These are phyloP conservation scores for Hemerocallis citrina DNA, from an alignment of 106 monocot genomes.

Conservation along the genomic window DNA sequence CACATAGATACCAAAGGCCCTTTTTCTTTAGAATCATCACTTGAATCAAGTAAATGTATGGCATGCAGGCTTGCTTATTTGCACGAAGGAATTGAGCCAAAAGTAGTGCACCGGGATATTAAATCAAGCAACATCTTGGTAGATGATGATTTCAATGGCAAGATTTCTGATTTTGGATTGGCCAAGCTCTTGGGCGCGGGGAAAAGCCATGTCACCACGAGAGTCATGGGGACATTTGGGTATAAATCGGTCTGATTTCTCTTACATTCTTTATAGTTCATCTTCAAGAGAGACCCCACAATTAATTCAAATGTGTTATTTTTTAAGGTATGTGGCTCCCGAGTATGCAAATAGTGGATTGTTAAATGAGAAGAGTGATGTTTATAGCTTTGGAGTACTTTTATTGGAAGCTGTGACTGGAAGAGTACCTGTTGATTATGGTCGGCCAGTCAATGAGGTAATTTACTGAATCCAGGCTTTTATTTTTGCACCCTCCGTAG, in stretches of 20 bases:
- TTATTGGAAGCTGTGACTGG: conserved; percentile 20
- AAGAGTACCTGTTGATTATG: conserved; percentile 23
- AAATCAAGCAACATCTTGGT: conserved; percentile 96
- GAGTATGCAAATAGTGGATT: conserved; percentile 28
- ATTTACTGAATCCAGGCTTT: background rate
- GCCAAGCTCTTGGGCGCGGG: conserved; percentile 85
- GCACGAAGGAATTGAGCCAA: conserved; percentile 96
- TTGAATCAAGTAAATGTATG: background rate
- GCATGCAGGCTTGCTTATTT: conserved; percentile 79
- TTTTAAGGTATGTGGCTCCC: conserved; percentile 28
- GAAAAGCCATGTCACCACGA: conserved; percentile 79
- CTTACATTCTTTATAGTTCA: background rate
- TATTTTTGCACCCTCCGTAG: no score
- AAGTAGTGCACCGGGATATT: conserved; percentile 94
- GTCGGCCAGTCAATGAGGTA: conserved; percentile 12
- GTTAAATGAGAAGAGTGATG: conserved; percentile 29
- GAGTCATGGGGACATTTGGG: conserved; percentile 99
- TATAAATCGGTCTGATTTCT: conserved; percentile 4
- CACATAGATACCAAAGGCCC: background rate
- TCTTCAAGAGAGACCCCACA: background rate
- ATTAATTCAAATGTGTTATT: background rate
- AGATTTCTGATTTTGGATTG: conserved; percentile 95
- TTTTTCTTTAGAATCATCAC: background rate
- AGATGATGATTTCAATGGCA: conserved; percentile 85
- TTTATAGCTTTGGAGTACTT: conserved; percentile 28